Percentiles rank a stretch among this genome's conserved stretches.
phyloP scores from a whole-genome alignment of 1,139 yeast species.

The Suhomyces panamericanus region DNA sequence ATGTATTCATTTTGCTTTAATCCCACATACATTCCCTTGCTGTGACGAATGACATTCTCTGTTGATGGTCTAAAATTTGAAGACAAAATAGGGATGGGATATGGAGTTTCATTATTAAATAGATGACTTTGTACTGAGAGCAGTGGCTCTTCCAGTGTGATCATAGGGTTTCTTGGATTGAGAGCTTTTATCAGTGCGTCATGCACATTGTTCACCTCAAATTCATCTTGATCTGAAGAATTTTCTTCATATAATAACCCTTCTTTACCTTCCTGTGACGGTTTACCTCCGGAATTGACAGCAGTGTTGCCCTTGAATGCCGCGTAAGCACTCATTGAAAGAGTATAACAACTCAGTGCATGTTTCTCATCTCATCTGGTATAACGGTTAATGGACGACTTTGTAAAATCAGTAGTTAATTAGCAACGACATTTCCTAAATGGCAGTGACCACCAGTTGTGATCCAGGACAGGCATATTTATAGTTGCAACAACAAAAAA shows the following conservation, averaged over 20 bases:
- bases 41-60: conserved; percentile 36
- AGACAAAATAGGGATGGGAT: not conserved
- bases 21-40: conserved; percentile 39
- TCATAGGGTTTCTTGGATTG: too few species aligned
- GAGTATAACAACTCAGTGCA: not conserved
- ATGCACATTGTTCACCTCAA: conserved; percentile 5
- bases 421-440: too few species aligned
- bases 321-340: conserved; percentile 58
- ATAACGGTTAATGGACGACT: not conserved
- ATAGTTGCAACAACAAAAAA: too few species aligned
- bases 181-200: not conserved
- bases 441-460: too few species aligned
- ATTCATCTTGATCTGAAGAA: conserved; percentile 28
- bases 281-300: conserved; percentile 14
- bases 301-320: conserved; percentile 34
- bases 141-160: too few species aligned
- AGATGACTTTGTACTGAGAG: not conserved
- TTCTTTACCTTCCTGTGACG: conserved; percentile 15
- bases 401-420: too few species aligned
- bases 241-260: conserved; percentile 25
- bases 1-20: conserved; percentile 49
- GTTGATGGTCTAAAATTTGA: conserved; percentile 37
- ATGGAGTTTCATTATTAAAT: conserved; percentile 2
- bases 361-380: not conserved
- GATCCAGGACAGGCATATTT: too few species aligned